These are phyloP conservation scores for Serendipita indica DNA, from an alignment of 768 basidiomycete species.

Conservation along the genomic window DNA sequence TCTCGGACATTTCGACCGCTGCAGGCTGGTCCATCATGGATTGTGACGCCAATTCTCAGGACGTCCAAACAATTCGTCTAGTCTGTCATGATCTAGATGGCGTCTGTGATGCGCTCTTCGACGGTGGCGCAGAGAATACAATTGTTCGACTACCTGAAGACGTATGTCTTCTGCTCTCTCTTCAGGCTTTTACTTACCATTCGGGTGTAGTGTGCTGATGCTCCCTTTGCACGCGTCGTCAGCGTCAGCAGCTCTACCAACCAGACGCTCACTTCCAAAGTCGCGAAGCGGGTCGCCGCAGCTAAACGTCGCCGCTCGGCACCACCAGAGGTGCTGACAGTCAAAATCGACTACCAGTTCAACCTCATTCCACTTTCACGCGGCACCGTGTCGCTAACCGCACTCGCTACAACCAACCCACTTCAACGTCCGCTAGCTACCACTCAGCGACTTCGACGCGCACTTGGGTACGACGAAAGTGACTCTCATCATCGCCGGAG, in stretches of 20 bases:
- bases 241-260: not conserved
- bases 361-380: constrained; percentile 4
- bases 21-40: constrained; percentile 8
- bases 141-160: constrained; percentile 4
- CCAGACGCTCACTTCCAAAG: constrained; percentile 2
- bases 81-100: not conserved
- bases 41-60: not conserved
- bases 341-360: not conserved
- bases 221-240: constrained; percentile 6
- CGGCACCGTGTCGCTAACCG: constrained; percentile 3
- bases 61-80: not conserved
- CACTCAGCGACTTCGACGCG: not conserved
- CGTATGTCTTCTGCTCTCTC: not conserved
- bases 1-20: not conserved
- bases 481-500: not conserved
- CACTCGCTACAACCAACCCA: constrained; percentile 4
- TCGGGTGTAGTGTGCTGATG: not conserved
- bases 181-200: not conserved
- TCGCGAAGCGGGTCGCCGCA: not conserved
- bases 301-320: not conserved
- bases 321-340: not conserved
- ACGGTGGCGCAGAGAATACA: not conserved
- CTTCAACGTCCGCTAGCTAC: not conserved
- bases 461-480: not conserved
- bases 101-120: not conserved